These are phyloP conservation scores for Fusarium coffeatum DNA, from an alignment of 2,329 filamentous ascomycete species.

Conservation along the genomic window DNA sequence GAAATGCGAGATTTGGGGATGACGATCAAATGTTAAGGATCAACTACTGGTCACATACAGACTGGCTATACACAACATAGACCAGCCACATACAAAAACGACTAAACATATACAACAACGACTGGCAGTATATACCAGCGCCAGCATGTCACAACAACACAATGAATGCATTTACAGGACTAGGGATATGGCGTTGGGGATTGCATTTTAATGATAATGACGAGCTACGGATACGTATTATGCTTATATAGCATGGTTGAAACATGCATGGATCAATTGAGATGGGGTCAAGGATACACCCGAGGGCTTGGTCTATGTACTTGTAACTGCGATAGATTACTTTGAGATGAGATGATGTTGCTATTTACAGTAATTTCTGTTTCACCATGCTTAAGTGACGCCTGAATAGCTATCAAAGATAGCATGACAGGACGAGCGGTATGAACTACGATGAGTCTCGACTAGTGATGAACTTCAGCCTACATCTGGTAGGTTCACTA, in stretches of 20 bases:
- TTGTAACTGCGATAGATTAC: neutral
- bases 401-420: no score
- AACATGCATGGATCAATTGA: neutral
- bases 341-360: neutral
- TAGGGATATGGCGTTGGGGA: slow-evolving; percentile 9
- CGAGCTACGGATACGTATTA: neutral
- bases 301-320: neutral
- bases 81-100: neutral
- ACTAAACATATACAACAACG: neutral
- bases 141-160: neutral
- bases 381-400: neutral
- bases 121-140: neutral
- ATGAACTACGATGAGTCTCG: neutral
- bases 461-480: neutral
- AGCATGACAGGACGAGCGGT: neutral
- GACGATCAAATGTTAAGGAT: neutral
- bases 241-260: neutral
- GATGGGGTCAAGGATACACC: neutral
- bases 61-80: neutral
- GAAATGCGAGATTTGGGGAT: neutral
- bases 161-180: neutral
- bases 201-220: neutral
- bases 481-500: neutral
- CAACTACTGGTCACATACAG: neutral
- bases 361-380: neutral